Percentiles rank a stretch among this genome's conserved stretches.
These are phyloP conservation scores for Penicillium thymicola DNA, from an alignment of 2,329 filamentous ascomycete genomes.

Conservation along the genomic window DNA sequence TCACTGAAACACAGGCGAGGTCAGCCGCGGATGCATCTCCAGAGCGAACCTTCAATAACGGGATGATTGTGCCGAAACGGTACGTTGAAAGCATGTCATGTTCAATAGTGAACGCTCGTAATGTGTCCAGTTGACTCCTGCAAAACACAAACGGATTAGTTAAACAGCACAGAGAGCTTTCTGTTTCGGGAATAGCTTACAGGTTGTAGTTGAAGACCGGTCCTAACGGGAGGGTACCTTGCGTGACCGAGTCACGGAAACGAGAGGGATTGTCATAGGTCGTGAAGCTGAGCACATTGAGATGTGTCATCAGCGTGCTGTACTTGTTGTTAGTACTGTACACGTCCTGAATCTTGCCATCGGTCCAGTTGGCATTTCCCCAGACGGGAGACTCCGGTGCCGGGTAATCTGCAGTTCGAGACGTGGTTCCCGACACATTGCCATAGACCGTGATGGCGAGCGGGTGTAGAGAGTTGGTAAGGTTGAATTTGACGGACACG, in stretches of 20 bases:
- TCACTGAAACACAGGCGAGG: constrained; percentile 77
- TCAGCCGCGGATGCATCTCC: constrained; percentile 62
- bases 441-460: constrained; percentile 81
- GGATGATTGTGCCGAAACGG: constrained; percentile 75
- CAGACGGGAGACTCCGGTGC: constrained; percentile 58
- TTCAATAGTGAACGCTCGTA: constrained; percentile 71
- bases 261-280: constrained; percentile 57
- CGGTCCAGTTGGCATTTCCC: constrained; percentile 57
- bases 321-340: constrained; percentile 58
- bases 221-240: constrained; percentile 68
- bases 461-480: constrained; percentile 56
- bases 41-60: constrained; percentile 70
- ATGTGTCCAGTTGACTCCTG: constrained; percentile 46
- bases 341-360: constrained; percentile 74
- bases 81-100: constrained; percentile 79
- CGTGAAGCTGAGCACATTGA: constrained; percentile 74
- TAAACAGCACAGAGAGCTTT: background rate
- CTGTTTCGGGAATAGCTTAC: constrained; percentile 33
- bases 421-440: constrained; percentile 75
- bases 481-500: constrained; percentile 72
- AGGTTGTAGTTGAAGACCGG: constrained; percentile 65
- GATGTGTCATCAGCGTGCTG: constrained; percentile 69
- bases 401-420: constrained; percentile 54
- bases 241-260: constrained; percentile 64
- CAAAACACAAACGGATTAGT: background rate